A percentile compares a stretch with the other conserved stretches of the same genome.
Conservation (phyloP, 73 alveolate genomes). For the Blepharisma japonicum region DNA sequence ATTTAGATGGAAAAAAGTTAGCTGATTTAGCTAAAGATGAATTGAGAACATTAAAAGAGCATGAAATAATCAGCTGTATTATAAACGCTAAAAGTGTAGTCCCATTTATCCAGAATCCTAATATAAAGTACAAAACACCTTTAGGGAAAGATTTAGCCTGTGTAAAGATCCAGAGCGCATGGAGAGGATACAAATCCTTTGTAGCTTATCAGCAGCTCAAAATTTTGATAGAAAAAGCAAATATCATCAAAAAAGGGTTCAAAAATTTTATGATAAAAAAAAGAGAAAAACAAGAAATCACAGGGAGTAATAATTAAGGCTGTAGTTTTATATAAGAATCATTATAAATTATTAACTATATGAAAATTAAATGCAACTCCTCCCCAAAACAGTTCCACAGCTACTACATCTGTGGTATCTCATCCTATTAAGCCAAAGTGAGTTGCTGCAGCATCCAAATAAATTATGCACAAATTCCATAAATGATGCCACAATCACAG, state of each 20-base stretch:
- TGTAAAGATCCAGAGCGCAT: slow-evolving; percentile 53
- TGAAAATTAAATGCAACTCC: slow-evolving; percentile 8
- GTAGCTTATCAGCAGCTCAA: slow-evolving; percentile 64
- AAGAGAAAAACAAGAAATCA: slow-evolving; percentile 49
- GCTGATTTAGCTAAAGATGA: slow-evolving; percentile 45
- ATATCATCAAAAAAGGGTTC: slow-evolving; percentile 54
- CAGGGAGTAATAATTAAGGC: slow-evolving; percentile 41
- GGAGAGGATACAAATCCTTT: slow-evolving; percentile 59
- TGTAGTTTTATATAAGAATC: not conserved
- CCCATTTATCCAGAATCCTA: slow-evolving; percentile 55
- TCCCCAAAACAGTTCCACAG: slow-evolving; percentile 8
- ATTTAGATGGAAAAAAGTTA: slow-evolving; percentile 61
- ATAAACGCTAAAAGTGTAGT: slow-evolving; percentile 53
- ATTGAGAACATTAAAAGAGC: slow-evolving; percentile 25
- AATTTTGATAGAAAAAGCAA: slow-evolving; percentile 57
- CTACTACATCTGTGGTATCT: not conserved
- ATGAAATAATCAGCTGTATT: slow-evolving; percentile 51
- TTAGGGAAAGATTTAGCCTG: slow-evolving; percentile 70
- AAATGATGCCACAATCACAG: not conserved
- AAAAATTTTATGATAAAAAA: slow-evolving; percentile 51
- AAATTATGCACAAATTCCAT: not conserved
- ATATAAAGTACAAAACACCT: slow-evolving; percentile 63
- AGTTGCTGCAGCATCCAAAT: slow-evolving; percentile 10
- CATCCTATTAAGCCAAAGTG: slow-evolving; percentile 4
- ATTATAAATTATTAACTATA: not conserved